phyloP scores from a whole-genome alignment of 306 rosid species.

The Cucumis melo region DNA sequence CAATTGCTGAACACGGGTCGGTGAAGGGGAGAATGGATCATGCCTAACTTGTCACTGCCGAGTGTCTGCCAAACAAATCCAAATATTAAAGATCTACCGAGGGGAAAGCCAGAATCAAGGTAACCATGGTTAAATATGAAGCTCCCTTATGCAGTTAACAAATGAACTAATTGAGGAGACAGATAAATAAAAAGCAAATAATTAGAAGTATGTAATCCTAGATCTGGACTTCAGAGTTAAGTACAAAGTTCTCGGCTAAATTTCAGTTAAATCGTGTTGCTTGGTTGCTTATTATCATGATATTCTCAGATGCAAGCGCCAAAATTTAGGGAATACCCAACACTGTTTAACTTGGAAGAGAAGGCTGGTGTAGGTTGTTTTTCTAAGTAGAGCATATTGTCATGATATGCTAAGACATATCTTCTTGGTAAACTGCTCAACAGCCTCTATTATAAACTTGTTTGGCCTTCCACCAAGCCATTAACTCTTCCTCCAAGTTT shows the following conservation, averaged over 20 bases:
- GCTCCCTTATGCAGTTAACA: slow-evolving; percentile 3
- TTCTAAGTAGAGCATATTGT: neutral
- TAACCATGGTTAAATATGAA: slow-evolving; percentile 18
- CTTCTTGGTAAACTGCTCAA: neutral
- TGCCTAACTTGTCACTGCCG: slow-evolving; percentile 35
- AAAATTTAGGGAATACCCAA: neutral
- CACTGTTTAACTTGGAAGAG: neutral
- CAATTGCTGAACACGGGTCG: slow-evolving; percentile 46
- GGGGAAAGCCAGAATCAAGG: slow-evolving; percentile 34
- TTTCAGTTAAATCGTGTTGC: neutral
- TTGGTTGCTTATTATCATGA: neutral
- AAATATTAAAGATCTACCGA: slow-evolving; percentile 29
- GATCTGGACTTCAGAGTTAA: neutral
- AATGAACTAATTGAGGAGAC: neutral
- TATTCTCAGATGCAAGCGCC: neutral
- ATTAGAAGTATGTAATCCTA: neutral
- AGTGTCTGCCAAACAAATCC: slow-evolving; percentile 72
- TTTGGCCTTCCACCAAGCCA: neutral
- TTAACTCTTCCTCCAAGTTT: neutral
- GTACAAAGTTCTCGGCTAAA: neutral
- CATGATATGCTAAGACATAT: neutral
- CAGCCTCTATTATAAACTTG: neutral
- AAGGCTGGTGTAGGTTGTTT: neutral
- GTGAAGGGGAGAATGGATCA: slow-evolving; percentile 50
- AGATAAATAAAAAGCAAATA: neutral